Percentiles rank a stretch among this genome's conserved stretches.
These are phyloP conservation scores for Albugo laibachii DNA, from an alignment of 352 stramenopile species.

Conservation along the genomic window DNA sequence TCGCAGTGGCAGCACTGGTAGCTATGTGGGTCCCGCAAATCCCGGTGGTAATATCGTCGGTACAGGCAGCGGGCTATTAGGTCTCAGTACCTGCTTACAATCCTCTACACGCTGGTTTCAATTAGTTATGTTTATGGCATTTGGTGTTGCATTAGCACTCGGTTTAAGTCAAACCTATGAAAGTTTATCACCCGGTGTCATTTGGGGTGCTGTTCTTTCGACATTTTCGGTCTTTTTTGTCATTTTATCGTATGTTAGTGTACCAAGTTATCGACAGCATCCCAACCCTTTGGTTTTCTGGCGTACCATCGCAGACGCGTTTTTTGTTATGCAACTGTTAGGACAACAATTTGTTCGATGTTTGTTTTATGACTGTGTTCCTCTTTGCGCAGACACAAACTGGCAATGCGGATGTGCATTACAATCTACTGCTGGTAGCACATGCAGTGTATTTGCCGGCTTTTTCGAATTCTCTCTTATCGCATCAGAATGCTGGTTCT, in stretches of 20 bases:
- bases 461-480: slow-evolving; percentile 76
- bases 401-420: slow-evolving; percentile 58
- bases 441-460: slow-evolving; percentile 54
- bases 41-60: too few relatives aligned
- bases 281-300: slow-evolving; percentile 80
- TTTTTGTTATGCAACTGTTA: slow-evolving; percentile 69
- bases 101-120: slow-evolving; percentile 79
- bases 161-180: slow-evolving; percentile 43
- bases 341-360: slow-evolving; percentile 64
- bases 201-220: slow-evolving; percentile 67
- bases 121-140: slow-evolving; percentile 64
- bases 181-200: slow-evolving; percentile 57
- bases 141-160: slow-evolving; percentile 33
- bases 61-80: too few relatives aligned
- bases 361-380: slow-evolving; percentile 59
- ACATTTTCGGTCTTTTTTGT: slow-evolving; percentile 75
- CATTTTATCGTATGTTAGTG: slow-evolving; percentile 64
- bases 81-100: slow-evolving; percentile 21
- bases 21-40: too few relatives aligned
- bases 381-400: slow-evolving; percentile 46
- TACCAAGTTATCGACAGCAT: slow-evolving; percentile 62
- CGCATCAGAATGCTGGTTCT: slow-evolving; percentile 74
- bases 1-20: too few relatives aligned
- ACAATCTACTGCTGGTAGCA: slow-evolving; percentile 1
- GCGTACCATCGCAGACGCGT: slow-evolving; percentile 67